These are phyloP conservation scores for Setaria viridis DNA, from an alignment of 202 grass and related monocot species.

Conservation along the genomic window DNA sequence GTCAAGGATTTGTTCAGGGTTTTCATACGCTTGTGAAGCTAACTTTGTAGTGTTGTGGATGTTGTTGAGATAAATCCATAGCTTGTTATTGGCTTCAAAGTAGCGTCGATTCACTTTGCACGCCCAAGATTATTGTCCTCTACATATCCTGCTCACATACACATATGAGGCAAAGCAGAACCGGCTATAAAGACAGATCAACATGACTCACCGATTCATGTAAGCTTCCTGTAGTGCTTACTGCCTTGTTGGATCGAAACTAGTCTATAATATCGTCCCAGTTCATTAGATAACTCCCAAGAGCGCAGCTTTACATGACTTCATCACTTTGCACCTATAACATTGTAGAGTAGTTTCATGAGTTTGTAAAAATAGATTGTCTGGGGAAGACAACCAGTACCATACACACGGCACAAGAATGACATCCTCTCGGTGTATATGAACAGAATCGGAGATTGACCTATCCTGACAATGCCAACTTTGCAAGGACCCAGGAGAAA, in stretches of 20 bases:
- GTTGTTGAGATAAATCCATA: not conserved
- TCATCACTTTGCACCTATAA: not conserved
- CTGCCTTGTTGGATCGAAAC: not conserved
- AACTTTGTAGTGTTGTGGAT: not conserved
- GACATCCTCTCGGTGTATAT: no score
- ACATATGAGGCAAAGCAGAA: no score
- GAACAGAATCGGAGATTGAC: not conserved
- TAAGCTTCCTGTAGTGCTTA: not conserved
- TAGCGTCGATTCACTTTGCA: no score
- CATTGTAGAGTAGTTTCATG: not conserved
- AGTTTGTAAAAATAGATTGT: not conserved
- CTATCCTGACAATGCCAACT: not conserved
- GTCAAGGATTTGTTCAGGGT: slow-evolving; percentile 6
- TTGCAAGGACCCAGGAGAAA: not conserved
- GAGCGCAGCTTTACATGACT: not conserved
- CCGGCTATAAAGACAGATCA: no score
- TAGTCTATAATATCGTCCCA: no score
- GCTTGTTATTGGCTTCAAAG: not conserved
- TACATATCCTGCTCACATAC: no score
- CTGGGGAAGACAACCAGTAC: not conserved
- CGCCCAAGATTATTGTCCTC: no score
- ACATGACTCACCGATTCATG: not conserved
- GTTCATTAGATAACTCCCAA: no score
- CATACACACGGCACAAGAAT: not conserved
- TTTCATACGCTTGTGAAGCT: slow-evolving; percentile 10